Evolutionary conservation across 306 rosid genomes (phyloP), one percentile per base, ranked within the genome.

Genomic region (Bauhinia variegata): DNA sequence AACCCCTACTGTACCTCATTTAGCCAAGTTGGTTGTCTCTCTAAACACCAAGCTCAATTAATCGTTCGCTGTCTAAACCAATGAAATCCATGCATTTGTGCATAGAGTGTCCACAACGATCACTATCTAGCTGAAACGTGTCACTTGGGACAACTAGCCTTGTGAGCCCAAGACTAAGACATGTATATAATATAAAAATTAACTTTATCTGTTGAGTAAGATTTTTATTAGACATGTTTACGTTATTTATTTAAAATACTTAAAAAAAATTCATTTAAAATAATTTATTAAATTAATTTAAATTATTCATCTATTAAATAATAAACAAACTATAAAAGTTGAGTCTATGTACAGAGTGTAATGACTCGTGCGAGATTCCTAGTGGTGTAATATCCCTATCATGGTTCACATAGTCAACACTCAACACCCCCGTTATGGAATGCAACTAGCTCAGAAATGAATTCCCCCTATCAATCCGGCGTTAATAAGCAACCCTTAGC

Each of bases 381-480:
- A 61, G 53, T 52, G 54, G 75, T 15, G 47, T 44, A 43, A 62
- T 13, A 17, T 75, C 81, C 58, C 82, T 80, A 62, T 76, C 82
- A 63, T 23, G 28, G 51, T 44, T 34, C 30, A 9, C 31, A 61
- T 46, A 65, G 79, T 23, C 28, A 23, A 23, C 28, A 2, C 28
- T 74, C 80, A 79, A 74, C 44, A 55, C 59, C 38, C 18, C 65
- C 55, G 51, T 47, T 47, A 48, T 32, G 49, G 58, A 72, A 70
- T 60, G 42, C 47, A 48, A 71, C 51, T 66, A 41, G 18, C 50
- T 33, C 14, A 33, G 16, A 69, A 33, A 74, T 70, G 19, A 44
- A 60, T 79, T 39, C 80, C 48, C 58, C 85, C 81, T 76, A 15
- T 55, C 72, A 76, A 71, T 80, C 80, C 79, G 79, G 81, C 73